A percentile compares a stretch with the other conserved stretches of the same genome.
phyloP scores from a whole-genome alignment of 345 rosid species.

The Euphorbia lathyris region DNA sequence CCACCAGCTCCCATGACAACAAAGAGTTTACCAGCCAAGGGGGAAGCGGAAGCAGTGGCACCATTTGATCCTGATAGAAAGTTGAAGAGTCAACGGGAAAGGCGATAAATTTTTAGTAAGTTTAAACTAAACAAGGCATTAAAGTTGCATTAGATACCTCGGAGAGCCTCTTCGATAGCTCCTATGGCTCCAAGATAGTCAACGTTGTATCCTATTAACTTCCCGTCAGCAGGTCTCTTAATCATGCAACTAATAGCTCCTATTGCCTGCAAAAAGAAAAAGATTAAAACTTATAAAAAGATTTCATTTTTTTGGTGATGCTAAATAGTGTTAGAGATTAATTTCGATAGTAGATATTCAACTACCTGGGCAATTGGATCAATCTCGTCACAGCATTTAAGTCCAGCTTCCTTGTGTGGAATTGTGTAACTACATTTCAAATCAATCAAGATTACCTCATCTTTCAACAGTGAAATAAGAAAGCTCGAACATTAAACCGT shows the following conservation, averaged over 20 bases:
- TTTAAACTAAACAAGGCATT: neutral
- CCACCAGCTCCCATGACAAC: constrained; percentile 71
- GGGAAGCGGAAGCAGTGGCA: constrained; percentile 31
- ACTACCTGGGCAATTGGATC: constrained; percentile 53
- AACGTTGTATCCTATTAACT: constrained; percentile 47
- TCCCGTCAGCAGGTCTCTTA: constrained; percentile 50
- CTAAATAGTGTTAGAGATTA: neutral
- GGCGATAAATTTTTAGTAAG: neutral
- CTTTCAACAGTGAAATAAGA: neutral
- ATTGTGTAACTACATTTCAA: constrained; percentile 38
- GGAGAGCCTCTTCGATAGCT: constrained; percentile 57
- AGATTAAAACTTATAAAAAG: neutral
- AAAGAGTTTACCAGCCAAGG: constrained; percentile 57
- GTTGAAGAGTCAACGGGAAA: neutral
- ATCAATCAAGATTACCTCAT: neutral
- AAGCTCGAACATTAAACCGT: neutral
- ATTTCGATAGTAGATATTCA: neutral
- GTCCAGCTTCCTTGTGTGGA: constrained; percentile 55
- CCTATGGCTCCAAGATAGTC: constrained; percentile 62
- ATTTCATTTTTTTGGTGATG: neutral
- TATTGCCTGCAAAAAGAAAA: constrained; percentile 35
- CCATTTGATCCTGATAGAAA: constrained; percentile 39
- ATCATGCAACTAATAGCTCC: constrained; percentile 61
- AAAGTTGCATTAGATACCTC: constrained; percentile 33
- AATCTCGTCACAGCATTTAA: constrained; percentile 49